phyloP scores from a whole-genome alignment of 139 green algal species.

The Chlamydomonas urium region DNA sequence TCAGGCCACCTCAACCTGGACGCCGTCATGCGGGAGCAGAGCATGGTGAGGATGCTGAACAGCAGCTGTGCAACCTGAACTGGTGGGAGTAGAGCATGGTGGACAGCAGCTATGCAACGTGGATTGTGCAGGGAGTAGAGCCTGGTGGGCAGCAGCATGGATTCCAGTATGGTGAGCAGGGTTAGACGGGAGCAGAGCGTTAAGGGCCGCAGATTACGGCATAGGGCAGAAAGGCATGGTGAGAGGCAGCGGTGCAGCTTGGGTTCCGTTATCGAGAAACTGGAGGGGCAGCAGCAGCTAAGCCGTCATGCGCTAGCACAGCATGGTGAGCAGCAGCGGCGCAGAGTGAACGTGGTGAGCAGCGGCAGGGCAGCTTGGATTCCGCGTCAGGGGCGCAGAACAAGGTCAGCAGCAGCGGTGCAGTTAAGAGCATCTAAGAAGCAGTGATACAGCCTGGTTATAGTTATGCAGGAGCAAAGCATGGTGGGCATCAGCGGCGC shows the following conservation, averaged over 20 bases:
- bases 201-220: background rate
- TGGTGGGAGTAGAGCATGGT: background rate
- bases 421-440: too few relatives aligned
- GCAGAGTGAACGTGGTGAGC: too few relatives aligned
- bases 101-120: background rate
- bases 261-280: too few relatives aligned
- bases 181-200: background rate
- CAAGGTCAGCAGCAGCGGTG: too few relatives aligned
- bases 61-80: too few relatives aligned
- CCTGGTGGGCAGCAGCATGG: background rate
- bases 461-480: background rate
- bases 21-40: conserved; percentile 7
- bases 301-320: too few relatives aligned
- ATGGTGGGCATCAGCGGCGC: background rate
- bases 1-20: conserved; percentile 11
- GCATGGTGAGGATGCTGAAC: conserved; percentile 4
- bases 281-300: too few relatives aligned
- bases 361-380: too few relatives aligned
- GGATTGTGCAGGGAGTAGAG: background rate
- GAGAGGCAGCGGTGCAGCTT: too few relatives aligned
- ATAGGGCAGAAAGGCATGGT: background rate
- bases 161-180: background rate
- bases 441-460: too few relatives aligned
- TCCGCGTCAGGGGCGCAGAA: too few relatives aligned
- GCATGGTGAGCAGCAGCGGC: too few relatives aligned